A percentile compares a stretch with the other conserved stretches of the same genome.
phyloP scores from a whole-genome alignment of 2,329 filamentous ascomycete species.

The Basipetospora chlamydospora region DNA sequence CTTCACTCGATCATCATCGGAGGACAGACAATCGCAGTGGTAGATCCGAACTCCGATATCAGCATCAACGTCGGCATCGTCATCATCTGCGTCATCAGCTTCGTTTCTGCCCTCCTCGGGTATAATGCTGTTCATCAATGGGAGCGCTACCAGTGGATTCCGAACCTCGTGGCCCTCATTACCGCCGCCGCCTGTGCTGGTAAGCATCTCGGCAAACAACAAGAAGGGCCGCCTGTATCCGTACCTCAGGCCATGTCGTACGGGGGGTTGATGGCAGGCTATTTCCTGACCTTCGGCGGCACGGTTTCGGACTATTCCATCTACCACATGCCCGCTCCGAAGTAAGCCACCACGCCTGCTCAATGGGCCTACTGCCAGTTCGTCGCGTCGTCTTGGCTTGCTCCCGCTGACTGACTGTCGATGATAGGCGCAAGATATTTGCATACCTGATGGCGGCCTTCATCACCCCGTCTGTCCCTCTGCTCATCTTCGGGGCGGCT shows the following conservation, averaged over 20 bases:
- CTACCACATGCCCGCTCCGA: conserved; percentile 34
- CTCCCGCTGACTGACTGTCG: too few relatives aligned
- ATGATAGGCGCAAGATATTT: conserved; percentile 25
- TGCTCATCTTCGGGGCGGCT: conserved; percentile 24
- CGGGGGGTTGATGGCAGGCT: conserved; percentile 32
- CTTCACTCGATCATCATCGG: conserved; percentile 41
- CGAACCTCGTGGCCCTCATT: conserved; percentile 34
- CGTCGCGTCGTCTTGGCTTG: too few relatives aligned
- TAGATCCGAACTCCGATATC: conserved; percentile 26
- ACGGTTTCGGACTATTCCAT: conserved; percentile 43
- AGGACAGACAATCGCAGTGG: conserved; percentile 35
- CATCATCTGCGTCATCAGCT: conserved; percentile 35
- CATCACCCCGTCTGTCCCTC: conserved; percentile 18
- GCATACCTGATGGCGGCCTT: conserved; percentile 27
- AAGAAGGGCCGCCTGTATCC: conserved; percentile 21
- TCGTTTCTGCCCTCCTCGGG: conserved; percentile 39
- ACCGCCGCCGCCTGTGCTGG: conserved; percentile 40
- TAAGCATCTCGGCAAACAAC: conserved; percentile 30
- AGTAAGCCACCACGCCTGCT: too few relatives aligned
- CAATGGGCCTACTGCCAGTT: too few relatives aligned
- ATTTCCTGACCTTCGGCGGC: conserved; percentile 40
- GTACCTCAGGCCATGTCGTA: conserved; percentile 26
- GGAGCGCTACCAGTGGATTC: conserved; percentile 42
- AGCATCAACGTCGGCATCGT: conserved; percentile 40
- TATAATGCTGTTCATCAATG: conserved; percentile 38